Evolutionary conservation across 108 stramenopile species (phyloP).

Genomic region (Nitzschia sp.): DNA sequence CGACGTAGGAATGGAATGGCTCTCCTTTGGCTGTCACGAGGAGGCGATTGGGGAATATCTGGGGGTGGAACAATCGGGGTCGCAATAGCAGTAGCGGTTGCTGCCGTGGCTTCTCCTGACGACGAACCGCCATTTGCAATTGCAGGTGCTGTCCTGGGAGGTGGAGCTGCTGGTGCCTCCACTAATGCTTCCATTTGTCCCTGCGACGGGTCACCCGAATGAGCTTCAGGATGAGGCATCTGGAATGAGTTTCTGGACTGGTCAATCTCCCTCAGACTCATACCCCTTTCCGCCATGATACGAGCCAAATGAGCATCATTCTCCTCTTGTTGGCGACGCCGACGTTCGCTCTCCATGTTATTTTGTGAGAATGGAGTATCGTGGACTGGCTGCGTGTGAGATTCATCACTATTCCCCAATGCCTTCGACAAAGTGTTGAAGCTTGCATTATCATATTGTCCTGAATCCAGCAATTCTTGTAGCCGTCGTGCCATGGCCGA

Average conservation of each 20-base stretch:
- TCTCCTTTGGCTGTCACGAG: too few species aligned
- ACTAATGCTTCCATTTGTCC: background rate
- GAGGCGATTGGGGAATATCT: too few species aligned
- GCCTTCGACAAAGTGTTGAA: background rate
- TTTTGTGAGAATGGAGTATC: background rate
- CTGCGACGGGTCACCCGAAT: background rate
- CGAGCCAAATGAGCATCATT: constrained; percentile 26
- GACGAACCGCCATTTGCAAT: too few species aligned
- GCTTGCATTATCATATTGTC: background rate
- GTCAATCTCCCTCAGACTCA: constrained; percentile 7
- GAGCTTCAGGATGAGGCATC: too few species aligned
- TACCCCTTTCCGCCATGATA: constrained; percentile 7
- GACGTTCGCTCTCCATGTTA: too few species aligned
- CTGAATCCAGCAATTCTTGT: constrained; percentile 11
- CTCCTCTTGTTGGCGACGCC: constrained; percentile 22
- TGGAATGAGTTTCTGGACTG: too few species aligned
- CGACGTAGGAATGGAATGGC: too few species aligned
- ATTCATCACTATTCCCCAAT: background rate
- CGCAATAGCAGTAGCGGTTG: too few species aligned
- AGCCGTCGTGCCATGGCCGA: constrained; percentile 5
- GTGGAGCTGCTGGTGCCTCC: background rate
- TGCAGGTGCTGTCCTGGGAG: background rate
- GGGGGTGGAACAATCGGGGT: too few species aligned
- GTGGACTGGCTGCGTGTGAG: background rate
- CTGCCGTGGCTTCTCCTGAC: too few species aligned